Conservation (phyloP, 202 grass and related monocot species). For the Cymbopogon flexuosus region DNA sequence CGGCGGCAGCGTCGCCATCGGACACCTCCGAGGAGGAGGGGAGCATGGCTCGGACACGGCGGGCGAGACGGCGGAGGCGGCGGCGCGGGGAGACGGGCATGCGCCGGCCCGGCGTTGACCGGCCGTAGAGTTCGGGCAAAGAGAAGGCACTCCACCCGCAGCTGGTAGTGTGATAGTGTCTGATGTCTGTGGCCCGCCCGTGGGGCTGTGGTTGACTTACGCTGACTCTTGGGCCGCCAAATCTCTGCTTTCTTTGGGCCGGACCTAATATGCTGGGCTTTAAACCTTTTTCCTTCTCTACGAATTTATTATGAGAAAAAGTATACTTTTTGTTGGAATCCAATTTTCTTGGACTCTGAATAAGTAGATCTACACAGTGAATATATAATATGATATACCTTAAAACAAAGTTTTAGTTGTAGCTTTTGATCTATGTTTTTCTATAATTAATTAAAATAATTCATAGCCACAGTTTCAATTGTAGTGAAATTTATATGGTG, state of each 20-base stretch:
- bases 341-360: no score
- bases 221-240: not conserved
- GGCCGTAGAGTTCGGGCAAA: not conserved
- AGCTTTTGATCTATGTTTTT: no score
- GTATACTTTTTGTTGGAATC: no score
- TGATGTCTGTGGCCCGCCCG: no score
- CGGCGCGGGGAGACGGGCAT: slow-evolving; percentile 22
- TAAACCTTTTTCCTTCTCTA: not conserved
- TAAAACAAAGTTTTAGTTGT: no score
- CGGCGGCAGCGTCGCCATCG: not conserved
- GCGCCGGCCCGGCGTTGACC: not conserved
- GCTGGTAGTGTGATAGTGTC: not conserved
- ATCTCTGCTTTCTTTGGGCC: not conserved
- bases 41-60: slow-evolving; percentile 31
- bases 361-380: no score
- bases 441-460: no score
- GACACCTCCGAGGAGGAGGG: not conserved
- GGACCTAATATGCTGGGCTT: not conserved
- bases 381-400: no score
- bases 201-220: not conserved
- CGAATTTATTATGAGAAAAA: no score
- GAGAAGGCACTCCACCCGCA: not conserved
- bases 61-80: slow-evolving; percentile 16
- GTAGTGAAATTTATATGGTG: no score
- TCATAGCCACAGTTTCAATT: no score